Percentiles rank a stretch among this genome's conserved stretches.
Conservation (phyloP, 108 stramenopile genomes). For the Skeletonema menzelii region DNA sequence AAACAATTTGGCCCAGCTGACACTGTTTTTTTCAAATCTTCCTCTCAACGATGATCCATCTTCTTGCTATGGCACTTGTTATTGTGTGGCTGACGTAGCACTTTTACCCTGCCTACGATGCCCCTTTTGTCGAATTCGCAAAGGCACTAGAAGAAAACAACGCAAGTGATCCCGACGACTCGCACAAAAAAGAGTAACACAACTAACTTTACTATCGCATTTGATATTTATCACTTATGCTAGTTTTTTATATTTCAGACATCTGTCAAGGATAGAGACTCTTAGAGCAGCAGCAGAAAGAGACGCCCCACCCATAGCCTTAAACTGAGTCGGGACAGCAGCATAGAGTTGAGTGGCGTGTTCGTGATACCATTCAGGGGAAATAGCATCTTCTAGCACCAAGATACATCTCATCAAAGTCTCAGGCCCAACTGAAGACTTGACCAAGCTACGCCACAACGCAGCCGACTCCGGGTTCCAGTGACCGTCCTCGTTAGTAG, state of each 20-base stretch:
- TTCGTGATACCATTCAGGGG: constrained; percentile 64
- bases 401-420: constrained; percentile 68
- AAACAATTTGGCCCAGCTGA: no score
- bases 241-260: constrained; percentile 59
- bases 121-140: constrained; percentile 52
- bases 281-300: constrained; percentile 64
- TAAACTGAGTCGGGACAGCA: constrained; percentile 68
- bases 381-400: constrained; percentile 72
- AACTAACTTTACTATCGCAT: neutral
- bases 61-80: no score
- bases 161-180: constrained; percentile 1
- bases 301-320: constrained; percentile 77
- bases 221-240: constrained; percentile 34
- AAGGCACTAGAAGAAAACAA: constrained; percentile 6
- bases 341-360: constrained; percentile 64
- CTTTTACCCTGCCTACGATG: constrained; percentile 82
- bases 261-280: constrained; percentile 66
- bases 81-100: no score
- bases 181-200: neutral
- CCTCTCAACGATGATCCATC: no score
- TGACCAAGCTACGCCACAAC: constrained; percentile 68
- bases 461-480: constrained; percentile 63
- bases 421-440: constrained; percentile 60
- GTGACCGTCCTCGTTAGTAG: constrained; percentile 48
- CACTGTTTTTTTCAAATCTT: no score